A percentile compares a stretch with the other conserved stretches of the same genome.
Conservation (phyloP, 257 asterid species). For the Nicotiana benthamiana region DNA sequence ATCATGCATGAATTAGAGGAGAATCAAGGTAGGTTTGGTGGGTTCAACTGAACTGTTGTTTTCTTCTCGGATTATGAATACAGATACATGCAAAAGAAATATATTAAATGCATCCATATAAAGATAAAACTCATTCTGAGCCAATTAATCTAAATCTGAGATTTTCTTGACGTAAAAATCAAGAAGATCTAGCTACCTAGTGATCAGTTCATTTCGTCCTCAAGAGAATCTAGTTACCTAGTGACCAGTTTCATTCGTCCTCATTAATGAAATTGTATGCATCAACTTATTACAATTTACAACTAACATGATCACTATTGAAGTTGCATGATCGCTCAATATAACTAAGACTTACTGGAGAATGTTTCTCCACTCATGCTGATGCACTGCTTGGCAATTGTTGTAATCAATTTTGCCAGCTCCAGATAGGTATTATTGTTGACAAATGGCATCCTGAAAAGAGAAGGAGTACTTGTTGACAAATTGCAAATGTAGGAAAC, state of each 20-base stretch:
- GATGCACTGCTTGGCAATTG: constrained; percentile 60
- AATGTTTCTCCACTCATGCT: constrained; percentile 55
- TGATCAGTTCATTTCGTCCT: too few species aligned
- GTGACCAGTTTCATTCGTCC: background rate
- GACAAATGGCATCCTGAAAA: constrained; percentile 62
- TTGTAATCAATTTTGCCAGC: constrained; percentile 61
- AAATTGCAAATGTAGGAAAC: too few species aligned
- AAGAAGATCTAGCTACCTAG: background rate
- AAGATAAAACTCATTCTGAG: background rate
- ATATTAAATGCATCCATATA: background rate
- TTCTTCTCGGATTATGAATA: too few species aligned
- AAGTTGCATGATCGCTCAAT: background rate
- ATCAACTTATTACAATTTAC: too few species aligned
- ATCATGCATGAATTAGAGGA: background rate
- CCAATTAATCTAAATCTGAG: background rate
- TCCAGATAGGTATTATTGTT: constrained; percentile 58
- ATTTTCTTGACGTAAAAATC: background rate
- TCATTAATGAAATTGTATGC: background rate
- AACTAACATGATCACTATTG: background rate
- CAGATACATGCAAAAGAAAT: too few species aligned
- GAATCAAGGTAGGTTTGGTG: too few species aligned
- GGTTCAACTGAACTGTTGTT: background rate
- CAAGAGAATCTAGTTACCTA: background rate
- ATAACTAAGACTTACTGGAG: constrained; percentile 35
- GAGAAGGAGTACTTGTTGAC: background rate